Evolutionary conservation across 805 yeast genomes (phyloP).

Genomic region (Kodamaea lidongshanica): DNA sequence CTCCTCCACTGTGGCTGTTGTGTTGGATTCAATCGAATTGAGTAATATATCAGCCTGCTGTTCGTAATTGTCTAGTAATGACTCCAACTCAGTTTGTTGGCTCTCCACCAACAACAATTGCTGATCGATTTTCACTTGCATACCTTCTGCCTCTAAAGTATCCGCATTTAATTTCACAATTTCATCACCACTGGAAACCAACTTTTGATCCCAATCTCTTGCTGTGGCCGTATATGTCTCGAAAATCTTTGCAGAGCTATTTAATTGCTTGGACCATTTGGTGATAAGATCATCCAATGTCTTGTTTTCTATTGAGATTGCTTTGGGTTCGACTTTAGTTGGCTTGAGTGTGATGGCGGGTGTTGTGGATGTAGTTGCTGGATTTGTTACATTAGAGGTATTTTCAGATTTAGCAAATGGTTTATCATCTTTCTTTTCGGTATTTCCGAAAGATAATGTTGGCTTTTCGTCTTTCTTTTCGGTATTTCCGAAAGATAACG

Average conservation of each 20-base stretch:
- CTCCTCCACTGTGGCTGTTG: constrained; percentile 2
- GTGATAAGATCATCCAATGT: constrained; percentile 88
- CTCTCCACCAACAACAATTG: constrained; percentile 77
- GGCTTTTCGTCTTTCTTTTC: constrained; percentile 13
- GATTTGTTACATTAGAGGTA: constrained; percentile 3
- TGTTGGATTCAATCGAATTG: constrained; percentile 28
- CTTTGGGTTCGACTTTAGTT: constrained; percentile 57
- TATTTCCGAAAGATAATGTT: no score
- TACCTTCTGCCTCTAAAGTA: constrained; percentile 74
- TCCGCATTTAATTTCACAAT: constrained; percentile 72
- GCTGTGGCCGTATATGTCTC: constrained; percentile 68
- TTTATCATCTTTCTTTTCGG: constrained; percentile 11
- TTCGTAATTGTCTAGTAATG: constrained; percentile 76
- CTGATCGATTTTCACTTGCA: constrained; percentile 82
- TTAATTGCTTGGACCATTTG: constrained; percentile 86
- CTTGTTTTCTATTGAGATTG: constrained; percentile 78
- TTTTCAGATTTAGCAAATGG: constrained; percentile 7
- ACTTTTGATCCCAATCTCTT: constrained; percentile 76
- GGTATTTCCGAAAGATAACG: constrained; percentile 6
- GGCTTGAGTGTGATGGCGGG: constrained; percentile 33
- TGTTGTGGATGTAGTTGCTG: constrained; percentile 6
- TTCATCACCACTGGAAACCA: constrained; percentile 81
- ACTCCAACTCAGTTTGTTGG: constrained; percentile 89
- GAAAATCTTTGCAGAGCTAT: constrained; percentile 68
- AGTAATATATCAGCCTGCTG: constrained; percentile 54